These are phyloP conservation scores for Scedosporium boydii DNA, from an alignment of 2,329 filamentous ascomycete species.

Conservation along the genomic window DNA sequence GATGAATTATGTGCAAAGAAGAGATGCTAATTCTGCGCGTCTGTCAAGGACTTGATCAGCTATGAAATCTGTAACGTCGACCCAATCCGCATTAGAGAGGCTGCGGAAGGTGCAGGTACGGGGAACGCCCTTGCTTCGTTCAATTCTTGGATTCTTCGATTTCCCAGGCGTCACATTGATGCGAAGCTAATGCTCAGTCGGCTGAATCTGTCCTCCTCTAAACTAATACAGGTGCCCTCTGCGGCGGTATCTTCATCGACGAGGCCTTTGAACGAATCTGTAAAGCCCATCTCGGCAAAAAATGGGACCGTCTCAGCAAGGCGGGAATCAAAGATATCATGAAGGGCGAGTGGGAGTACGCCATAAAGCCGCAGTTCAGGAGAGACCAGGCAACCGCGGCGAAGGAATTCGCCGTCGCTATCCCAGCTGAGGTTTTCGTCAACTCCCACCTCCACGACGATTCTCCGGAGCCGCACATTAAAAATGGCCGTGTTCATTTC, in stretches of 20 bases:
- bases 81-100: conserved; percentile 23
- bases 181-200: no score
- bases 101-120: conserved; percentile 25
- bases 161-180: no score
- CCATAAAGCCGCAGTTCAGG: conserved; percentile 15
- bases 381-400: neutral
- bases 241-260: conserved; percentile 29
- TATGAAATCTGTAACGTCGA: conserved; percentile 18
- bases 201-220: no score
- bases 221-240: conserved; percentile 16
- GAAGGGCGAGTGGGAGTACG: conserved; percentile 16
- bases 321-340: conserved; percentile 6
- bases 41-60: conserved; percentile 26
- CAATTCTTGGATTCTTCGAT: no score
- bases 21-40: no score
- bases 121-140: no score
- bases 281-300: conserved; percentile 6
- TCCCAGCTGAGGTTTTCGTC: neutral
- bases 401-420: neutral
- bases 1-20: conserved; percentile 5
- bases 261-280: conserved; percentile 23
- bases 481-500: neutral
- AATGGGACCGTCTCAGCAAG: conserved; percentile 7
- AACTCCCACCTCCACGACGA: neutral
- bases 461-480: neutral